Percentiles rank a stretch among this genome's conserved stretches.
phyloP scores from a whole-genome alignment of 2,329 filamentous ascomycete genomes.

The Exophiala sp. region DNA sequence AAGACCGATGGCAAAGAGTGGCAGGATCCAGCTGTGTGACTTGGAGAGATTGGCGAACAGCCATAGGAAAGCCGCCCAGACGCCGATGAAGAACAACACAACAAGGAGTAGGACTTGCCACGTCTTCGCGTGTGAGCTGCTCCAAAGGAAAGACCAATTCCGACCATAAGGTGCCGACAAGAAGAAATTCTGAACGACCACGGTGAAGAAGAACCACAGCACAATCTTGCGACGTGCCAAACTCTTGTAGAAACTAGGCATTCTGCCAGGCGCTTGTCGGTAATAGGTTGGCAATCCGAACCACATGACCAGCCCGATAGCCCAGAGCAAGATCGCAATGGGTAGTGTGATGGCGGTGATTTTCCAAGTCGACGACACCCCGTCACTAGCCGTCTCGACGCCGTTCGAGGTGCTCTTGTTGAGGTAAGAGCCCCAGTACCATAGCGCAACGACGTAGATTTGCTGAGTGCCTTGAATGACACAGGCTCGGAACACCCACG shows the following conservation, averaged over 20 bases:
- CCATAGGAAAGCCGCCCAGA: conserved; percentile 55
- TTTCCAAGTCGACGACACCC: conserved; percentile 43
- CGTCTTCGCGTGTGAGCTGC: conserved; percentile 51
- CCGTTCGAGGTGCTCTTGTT: conserved; percentile 45
- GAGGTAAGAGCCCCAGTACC: conserved; percentile 63
- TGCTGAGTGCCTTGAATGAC: conserved; percentile 66
- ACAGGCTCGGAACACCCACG: conserved; percentile 66
- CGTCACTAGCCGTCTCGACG: conserved; percentile 31
- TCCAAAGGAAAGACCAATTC: conserved; percentile 65
- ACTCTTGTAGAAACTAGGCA: conserved; percentile 63
- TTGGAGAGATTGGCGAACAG: conserved; percentile 55
- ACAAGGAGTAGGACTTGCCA: conserved; percentile 57
- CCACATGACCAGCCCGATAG: conserved; percentile 53
- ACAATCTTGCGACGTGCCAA: conserved; percentile 62
- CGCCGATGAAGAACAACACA: conserved; percentile 47
- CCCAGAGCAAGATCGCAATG: conserved; percentile 56
- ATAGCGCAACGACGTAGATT: conserved; percentile 61
- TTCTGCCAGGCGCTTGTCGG: conserved; percentile 59
- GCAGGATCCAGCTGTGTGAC: conserved; percentile 63
- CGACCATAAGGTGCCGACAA: conserved; percentile 63
- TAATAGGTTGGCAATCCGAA: conserved; percentile 66
- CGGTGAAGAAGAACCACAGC: conserved; percentile 63
- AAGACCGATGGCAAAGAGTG: conserved; percentile 64
- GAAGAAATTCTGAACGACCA: conserved; percentile 66
- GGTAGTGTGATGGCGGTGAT: conserved; percentile 56